A percentile compares a stretch with the other conserved stretches of the same genome.
These are phyloP conservation scores for Myriosclerotinia curreyana DNA, from an alignment of 2,329 filamentous ascomycete species.

Conservation along the genomic window DNA sequence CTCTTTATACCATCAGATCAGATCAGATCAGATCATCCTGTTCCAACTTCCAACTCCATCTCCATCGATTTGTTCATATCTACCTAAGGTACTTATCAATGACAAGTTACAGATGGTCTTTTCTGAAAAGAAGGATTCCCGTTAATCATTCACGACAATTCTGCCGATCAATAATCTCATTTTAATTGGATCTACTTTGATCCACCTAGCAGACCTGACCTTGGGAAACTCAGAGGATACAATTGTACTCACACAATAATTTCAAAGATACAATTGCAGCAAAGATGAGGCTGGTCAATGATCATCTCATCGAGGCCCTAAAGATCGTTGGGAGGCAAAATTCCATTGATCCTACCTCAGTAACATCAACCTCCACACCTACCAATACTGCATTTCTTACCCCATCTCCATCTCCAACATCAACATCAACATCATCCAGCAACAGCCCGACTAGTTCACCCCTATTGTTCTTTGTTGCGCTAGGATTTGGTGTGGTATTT, in stretches of 20 bases:
- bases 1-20: no score
- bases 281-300: slow-evolving; percentile 33
- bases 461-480: slow-evolving; percentile 86
- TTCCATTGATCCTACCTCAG: slow-evolving; percentile 6
- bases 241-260: slow-evolving; percentile 1
- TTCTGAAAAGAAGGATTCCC: background rate
- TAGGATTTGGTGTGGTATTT: slow-evolving; percentile 97
- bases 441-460: slow-evolving; percentile 63
- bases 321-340: slow-evolving; percentile 32
- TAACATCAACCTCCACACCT: slow-evolving; percentile 19
- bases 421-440: slow-evolving; percentile 29
- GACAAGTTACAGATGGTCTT: slow-evolving; percentile 10
- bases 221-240: background rate
- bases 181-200: background rate
- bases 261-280: background rate
- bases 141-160: slow-evolving; percentile 15
- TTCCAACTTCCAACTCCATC: background rate
- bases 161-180: slow-evolving; percentile 11
- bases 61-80: background rate
- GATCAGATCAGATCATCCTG: background rate
- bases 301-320: slow-evolving; percentile 32
- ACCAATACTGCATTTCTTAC: slow-evolving; percentile 19
- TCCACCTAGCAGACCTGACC: background rate
- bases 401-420: background rate
- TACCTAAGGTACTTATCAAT: background rate